Conservation (phyloP, 805 yeast genomes). For the Saccharomycopsis schoenii region DNA sequence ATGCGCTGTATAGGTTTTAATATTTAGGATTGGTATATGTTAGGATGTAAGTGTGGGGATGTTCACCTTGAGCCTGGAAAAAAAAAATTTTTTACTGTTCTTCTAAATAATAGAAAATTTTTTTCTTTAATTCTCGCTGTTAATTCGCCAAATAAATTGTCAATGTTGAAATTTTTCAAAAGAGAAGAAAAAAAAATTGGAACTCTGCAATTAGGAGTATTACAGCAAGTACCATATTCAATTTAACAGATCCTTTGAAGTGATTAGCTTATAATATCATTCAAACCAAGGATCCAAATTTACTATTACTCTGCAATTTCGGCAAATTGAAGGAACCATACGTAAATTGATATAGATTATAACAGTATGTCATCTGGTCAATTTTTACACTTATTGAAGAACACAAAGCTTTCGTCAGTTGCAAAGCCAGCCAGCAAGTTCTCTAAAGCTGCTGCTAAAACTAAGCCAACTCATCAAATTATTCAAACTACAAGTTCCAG, state of each 20-base stretch:
- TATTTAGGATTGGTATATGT: background rate
- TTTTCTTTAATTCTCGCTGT: background rate
- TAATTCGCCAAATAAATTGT: background rate
- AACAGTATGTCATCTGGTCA: background rate
- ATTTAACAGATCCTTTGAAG: too few relatives aligned
- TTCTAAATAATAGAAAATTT: background rate
- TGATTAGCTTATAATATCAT: too few relatives aligned
- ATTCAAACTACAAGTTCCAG: slow-evolving; percentile 60
- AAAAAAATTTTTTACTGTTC: background rate
- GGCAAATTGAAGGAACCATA: background rate
- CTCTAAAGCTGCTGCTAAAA: slow-evolving; percentile 22
- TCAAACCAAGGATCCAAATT: background rate
- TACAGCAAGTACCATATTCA: too few relatives aligned
- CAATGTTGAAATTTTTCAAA: background rate
- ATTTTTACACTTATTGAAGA: slow-evolving; percentile 13
- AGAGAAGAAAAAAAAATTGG: background rate
- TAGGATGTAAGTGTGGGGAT: too few relatives aligned
- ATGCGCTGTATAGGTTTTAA: background rate
- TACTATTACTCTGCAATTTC: background rate
- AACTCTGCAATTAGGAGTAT: too few relatives aligned
- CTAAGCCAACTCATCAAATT: slow-evolving; percentile 60
- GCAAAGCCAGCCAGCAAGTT: slow-evolving; percentile 24
- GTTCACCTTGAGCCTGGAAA: background rate
- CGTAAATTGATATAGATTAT: background rate
- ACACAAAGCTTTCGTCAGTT: slow-evolving; percentile 28